phyloP scores from a whole-genome alignment of 768 basidiomycete species.

The Auricularia heimuer region DNA sequence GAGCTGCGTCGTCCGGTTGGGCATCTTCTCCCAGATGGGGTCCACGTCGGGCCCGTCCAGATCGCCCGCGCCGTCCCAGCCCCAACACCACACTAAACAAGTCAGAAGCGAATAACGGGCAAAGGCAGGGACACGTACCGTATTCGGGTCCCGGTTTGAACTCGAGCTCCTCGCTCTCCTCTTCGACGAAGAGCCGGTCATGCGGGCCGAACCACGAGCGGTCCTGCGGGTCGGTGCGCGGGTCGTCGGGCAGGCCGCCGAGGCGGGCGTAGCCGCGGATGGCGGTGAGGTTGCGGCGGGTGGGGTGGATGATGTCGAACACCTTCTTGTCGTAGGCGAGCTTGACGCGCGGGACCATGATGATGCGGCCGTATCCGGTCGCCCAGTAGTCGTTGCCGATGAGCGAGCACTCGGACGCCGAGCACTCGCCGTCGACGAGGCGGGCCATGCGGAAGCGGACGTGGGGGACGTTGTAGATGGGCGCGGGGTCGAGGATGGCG shows the following conservation, averaged over 20 bases:
- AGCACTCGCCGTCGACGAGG: constrained; percentile 82
- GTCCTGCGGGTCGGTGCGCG: constrained; percentile 93
- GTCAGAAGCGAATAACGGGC: not conserved
- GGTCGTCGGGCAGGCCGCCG: constrained; percentile 96
- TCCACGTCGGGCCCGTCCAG: constrained; percentile 97
- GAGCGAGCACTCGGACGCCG: constrained; percentile 88
- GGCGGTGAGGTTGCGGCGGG: constrained; percentile 83
- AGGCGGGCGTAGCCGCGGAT: constrained; percentile 89
- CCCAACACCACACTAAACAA: constrained; percentile 92
- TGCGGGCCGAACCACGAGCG: constrained; percentile 98
- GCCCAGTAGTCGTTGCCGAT: constrained; percentile 99
- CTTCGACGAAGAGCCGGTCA: constrained; percentile 83
- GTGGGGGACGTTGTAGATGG: constrained; percentile 85
- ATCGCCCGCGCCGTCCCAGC: constrained; percentile 98
- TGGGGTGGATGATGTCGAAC: constrained; percentile 89
- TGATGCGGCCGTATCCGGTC: constrained; percentile 88
- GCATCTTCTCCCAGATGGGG: constrained; percentile 88
- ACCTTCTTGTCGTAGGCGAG: constrained; percentile 94
- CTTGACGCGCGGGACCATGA: constrained; percentile 97
- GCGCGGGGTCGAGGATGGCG: constrained; percentile 89
- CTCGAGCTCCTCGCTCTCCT: constrained; percentile 67
- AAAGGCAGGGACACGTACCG: constrained; percentile 35
- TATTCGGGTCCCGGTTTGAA: constrained; percentile 78
- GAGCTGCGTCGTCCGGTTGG: constrained; percentile 45
- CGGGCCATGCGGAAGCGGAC: constrained; percentile 94